Percentiles rank a stretch among this genome's conserved stretches.
phyloP scores from a whole-genome alignment of 371 early-diverging fungal genomes.

The Mycotypha africana region DNA sequence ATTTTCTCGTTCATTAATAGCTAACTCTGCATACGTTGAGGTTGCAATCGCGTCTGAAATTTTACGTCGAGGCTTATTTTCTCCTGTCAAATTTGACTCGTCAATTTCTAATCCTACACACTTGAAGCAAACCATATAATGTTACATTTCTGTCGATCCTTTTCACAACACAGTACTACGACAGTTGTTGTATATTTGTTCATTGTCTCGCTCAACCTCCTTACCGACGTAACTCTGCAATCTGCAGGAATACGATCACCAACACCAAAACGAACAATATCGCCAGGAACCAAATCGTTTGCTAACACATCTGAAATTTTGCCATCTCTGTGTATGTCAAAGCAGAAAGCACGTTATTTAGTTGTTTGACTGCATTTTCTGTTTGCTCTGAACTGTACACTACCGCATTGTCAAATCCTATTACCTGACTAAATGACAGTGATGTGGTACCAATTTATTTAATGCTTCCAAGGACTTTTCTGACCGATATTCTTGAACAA shows the following conservation, averaged over 20 bases:
- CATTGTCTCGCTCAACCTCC: too few relatives aligned
- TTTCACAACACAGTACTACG: slow-evolving; percentile 1
- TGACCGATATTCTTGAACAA: slow-evolving; percentile 87
- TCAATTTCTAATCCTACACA: slow-evolving; percentile 78
- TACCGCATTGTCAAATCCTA: too few relatives aligned
- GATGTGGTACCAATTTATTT: slow-evolving; percentile 82
- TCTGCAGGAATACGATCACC: slow-evolving; percentile 94
- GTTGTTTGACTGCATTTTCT: neutral
- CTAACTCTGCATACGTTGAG: slow-evolving; percentile 42
- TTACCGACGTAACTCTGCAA: slow-evolving; percentile 62
- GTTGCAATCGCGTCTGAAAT: slow-evolving; percentile 48
- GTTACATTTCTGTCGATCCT: neutral
- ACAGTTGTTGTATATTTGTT: too few relatives aligned
- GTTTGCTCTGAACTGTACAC: too few relatives aligned
- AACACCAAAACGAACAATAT: slow-evolving; percentile 70
- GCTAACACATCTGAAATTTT: slow-evolving; percentile 54
- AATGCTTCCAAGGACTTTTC: slow-evolving; percentile 84
- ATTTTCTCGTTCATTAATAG: slow-evolving; percentile 74
- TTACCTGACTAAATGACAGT: slow-evolving; percentile 76
- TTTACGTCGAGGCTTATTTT: slow-evolving; percentile 76
- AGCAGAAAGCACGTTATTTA: neutral
- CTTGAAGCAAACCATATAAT: too few relatives aligned
- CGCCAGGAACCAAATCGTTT: slow-evolving; percentile 80
- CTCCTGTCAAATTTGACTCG: slow-evolving; percentile 89
- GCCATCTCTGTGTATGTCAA: slow-evolving; percentile 45